Evolutionary conservation across 2,329 filamentous ascomycete species (phyloP).

Genomic region (Acarospora socialis): DNA sequence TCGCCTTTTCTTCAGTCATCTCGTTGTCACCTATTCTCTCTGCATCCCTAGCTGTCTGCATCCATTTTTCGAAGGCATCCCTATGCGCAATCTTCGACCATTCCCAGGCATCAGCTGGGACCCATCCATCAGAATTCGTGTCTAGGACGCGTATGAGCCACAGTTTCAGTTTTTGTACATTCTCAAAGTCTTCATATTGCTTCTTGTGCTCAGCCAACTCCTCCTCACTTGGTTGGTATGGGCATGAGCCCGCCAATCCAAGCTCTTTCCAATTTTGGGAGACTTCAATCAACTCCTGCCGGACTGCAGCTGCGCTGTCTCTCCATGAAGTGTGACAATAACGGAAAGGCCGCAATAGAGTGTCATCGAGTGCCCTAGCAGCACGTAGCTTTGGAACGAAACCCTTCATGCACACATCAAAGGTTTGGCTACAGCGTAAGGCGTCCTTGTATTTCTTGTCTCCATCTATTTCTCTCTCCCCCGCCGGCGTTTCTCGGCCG

Average conservation of each 20-base stretch:
- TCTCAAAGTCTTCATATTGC: slow-evolving; percentile 12
- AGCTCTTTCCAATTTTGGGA: slow-evolving; percentile 25
- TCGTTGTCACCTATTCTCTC: background rate
- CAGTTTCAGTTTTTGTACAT: slow-evolving; percentile 11
- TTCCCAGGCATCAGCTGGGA: slow-evolving; percentile 15
- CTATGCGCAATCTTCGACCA: slow-evolving; percentile 3
- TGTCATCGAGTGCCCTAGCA: slow-evolving; percentile 23
- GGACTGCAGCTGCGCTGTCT: slow-evolving; percentile 26
- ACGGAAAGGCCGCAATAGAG: slow-evolving; percentile 25
- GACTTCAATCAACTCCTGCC: slow-evolving; percentile 28
- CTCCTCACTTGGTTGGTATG: slow-evolving; percentile 11
- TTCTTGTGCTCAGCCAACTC: slow-evolving; percentile 12
- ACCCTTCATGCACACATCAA: slow-evolving; percentile 20
- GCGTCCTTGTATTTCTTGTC: slow-evolving; percentile 16
- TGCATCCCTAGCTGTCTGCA: too few relatives aligned
- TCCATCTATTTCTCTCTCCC: too few relatives aligned
- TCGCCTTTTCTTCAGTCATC: background rate
- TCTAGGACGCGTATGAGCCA: slow-evolving; percentile 8
- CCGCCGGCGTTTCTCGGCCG: too few relatives aligned
- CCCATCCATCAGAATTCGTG: slow-evolving; percentile 14
- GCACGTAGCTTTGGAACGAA: slow-evolving; percentile 19
- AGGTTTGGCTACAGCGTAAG: slow-evolving; percentile 20
- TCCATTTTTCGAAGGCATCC: slow-evolving; percentile 4
- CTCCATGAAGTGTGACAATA: slow-evolving; percentile 30
- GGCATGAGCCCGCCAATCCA: slow-evolving; percentile 23